Conservation (phyloP, 2,329 filamentous ascomycete species). For the Diaporthe batatas region DNA sequence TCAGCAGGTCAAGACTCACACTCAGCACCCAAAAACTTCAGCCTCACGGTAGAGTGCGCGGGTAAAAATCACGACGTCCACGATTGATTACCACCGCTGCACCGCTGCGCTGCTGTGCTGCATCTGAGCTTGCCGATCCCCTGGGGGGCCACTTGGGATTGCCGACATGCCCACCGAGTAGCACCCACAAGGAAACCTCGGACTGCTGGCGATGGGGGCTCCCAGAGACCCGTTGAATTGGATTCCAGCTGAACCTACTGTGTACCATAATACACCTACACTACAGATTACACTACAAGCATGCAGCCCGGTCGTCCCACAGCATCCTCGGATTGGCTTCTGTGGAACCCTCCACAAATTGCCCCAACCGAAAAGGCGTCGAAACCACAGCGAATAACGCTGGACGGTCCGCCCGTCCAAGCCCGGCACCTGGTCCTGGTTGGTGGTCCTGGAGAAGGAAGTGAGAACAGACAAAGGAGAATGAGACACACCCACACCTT, state of each 20-base stretch:
- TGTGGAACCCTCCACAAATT: slow-evolving; percentile 33
- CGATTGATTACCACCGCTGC: slow-evolving; percentile 4
- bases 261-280: neutral
- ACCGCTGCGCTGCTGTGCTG: neutral
- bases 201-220: slow-evolving; percentile 8
- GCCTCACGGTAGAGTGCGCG: slow-evolving; percentile 10
- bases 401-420: slow-evolving; percentile 20
- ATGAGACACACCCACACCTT: slow-evolving; percentile 21
- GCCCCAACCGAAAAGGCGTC: slow-evolving; percentile 27
- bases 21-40: slow-evolving; percentile 27
- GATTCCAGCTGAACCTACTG: slow-evolving; percentile 26
- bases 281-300: too few relatives aligned
- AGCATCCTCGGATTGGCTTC: slow-evolving; percentile 32
- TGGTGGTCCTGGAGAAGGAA: slow-evolving; percentile 16
- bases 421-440: slow-evolving; percentile 17
- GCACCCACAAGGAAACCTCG: slow-evolving; percentile 13
- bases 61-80: neutral
- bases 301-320: slow-evolving; percentile 25
- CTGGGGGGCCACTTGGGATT: slow-evolving; percentile 23
- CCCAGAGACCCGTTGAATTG: slow-evolving; percentile 26
- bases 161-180: slow-evolving; percentile 13
- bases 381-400: slow-evolving; percentile 29
- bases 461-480: slow-evolving; percentile 28
- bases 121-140: neutral
- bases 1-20: slow-evolving; percentile 17